Percentiles rank a stretch among this genome's conserved stretches.
These are phyloP conservation scores for Phyllosticta paracitricarpa DNA, from an alignment of 2,329 filamentous ascomycete species.

Conservation along the genomic window DNA sequence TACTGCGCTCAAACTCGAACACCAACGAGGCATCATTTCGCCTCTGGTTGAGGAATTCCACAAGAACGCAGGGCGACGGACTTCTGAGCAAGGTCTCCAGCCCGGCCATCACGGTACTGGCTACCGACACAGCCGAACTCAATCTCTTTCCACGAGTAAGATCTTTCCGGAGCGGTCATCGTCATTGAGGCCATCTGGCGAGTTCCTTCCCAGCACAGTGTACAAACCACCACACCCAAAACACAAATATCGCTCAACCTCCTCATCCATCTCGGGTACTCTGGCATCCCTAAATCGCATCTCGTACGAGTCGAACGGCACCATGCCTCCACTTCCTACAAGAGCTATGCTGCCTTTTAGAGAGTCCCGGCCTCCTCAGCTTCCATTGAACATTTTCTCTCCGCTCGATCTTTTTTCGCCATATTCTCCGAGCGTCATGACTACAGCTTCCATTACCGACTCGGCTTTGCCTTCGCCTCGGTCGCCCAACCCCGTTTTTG, in stretches of 20 bases:
- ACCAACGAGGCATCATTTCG: conserved; percentile 9
- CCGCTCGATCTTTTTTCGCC: conserved; percentile 22
- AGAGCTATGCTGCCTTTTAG: neutral
- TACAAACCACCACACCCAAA: conserved; percentile 9
- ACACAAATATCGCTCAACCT: conserved; percentile 12
- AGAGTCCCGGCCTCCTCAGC: conserved; percentile 1
- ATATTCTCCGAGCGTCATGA: conserved; percentile 13
- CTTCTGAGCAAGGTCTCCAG: neutral
- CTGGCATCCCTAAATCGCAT: conserved; percentile 18
- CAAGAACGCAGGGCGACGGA: neutral
- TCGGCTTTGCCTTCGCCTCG: conserved; percentile 24
- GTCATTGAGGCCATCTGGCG: neutral
- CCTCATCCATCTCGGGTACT: conserved; percentile 20
- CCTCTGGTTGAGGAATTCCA: neutral
- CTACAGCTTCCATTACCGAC: conserved; percentile 3
- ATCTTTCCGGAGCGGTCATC: neutral
- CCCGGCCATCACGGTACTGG: neutral
- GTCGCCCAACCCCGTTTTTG: conserved; percentile 23
- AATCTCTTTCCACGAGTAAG: neutral
- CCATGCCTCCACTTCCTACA: neutral
- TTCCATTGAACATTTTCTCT: conserved; percentile 17
- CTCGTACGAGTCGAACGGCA: neutral
- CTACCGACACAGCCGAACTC: neutral
- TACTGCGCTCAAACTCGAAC: conserved; percentile 24
- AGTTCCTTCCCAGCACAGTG: conserved; percentile 12